These are phyloP conservation scores for Bipolaris oryzae DNA, from an alignment of 2,329 filamentous ascomycete species.

Conservation along the genomic window DNA sequence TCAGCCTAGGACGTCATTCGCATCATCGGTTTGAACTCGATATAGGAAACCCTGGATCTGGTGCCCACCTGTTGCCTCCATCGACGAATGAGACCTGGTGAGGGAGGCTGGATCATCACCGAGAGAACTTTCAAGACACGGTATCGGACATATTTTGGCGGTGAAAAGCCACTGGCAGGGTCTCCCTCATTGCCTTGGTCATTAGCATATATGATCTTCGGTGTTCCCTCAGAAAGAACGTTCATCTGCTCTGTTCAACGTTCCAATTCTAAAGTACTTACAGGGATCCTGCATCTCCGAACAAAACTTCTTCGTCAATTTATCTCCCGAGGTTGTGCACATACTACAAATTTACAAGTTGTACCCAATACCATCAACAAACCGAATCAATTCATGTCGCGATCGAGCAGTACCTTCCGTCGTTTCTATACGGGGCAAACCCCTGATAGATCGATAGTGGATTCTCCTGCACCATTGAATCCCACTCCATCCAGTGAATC, in stretches of 20 bases:
- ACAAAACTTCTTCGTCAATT: conserved; percentile 2
- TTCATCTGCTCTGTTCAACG: background rate
- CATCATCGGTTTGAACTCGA: conserved; percentile 26
- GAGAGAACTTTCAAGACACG: conserved; percentile 10
- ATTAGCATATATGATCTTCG: conserved; percentile 27
- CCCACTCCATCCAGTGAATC: conserved; percentile 28
- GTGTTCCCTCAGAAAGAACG: conserved; percentile 11
- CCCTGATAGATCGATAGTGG: conserved; percentile 37
- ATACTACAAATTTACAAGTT: conserved; percentile 12
- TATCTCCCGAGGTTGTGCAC: background rate
- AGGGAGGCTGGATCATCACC: conserved; percentile 5
- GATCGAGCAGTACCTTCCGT: conserved; percentile 25
- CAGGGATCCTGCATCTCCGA: background rate
- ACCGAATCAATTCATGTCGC: conserved; percentile 27
- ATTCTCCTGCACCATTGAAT: conserved; percentile 29
- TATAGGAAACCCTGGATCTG: conserved; percentile 22
- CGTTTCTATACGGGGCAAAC: conserved; percentile 39
- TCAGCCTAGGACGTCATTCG: conserved; percentile 35
- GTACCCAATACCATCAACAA: conserved; percentile 6
- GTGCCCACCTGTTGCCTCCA: conserved; percentile 28
- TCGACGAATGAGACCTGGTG: conserved; percentile 33
- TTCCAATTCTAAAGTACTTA: background rate
- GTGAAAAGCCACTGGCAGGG: conserved; percentile 21
- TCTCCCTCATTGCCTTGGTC: conserved; percentile 13
- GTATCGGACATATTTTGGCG: conserved; percentile 21